These are phyloP conservation scores for Carpinus fangiana DNA, from an alignment of 306 rosid genomes.

Conservation along the genomic window DNA sequence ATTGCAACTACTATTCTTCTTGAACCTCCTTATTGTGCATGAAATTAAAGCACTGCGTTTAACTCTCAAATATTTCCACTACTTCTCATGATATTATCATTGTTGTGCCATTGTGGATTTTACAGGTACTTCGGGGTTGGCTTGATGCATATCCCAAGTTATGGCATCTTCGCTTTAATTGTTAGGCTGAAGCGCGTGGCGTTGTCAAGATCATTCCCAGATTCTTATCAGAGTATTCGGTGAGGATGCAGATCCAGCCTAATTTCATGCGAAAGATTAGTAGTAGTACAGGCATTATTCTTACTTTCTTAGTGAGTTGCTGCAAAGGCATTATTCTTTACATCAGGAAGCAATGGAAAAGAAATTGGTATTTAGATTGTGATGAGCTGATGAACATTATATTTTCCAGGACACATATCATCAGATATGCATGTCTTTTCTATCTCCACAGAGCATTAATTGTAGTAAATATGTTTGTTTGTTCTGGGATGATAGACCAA, in stretches of 20 bases:
- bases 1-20: slow-evolving; percentile 7
- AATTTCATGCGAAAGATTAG: background rate
- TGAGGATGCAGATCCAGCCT: slow-evolving; percentile 18
- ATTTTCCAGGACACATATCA: background rate
- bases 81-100: slow-evolving; percentile 12
- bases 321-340: background rate
- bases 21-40: background rate
- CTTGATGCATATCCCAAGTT: slow-evolving; percentile 72
- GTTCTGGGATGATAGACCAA: background rate
- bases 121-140: slow-evolving; percentile 81
- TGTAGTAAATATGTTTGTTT: background rate
- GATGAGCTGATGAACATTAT: background rate
- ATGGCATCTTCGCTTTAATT: slow-evolving; percentile 51
- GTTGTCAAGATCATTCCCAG: slow-evolving; percentile 55
- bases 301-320: background rate
- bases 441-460: background rate
- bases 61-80: background rate
- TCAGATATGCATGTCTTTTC: background rate
- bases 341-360: background rate
- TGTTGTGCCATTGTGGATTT: slow-evolving; percentile 13
- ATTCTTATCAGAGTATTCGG: slow-evolving; percentile 42
- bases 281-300: background rate
- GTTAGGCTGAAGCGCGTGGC: slow-evolving; percentile 52
- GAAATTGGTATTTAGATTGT: background rate
- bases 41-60: background rate